Conservation (phyloP, 345 rosid species). For the Hibiscus trionum region DNA sequence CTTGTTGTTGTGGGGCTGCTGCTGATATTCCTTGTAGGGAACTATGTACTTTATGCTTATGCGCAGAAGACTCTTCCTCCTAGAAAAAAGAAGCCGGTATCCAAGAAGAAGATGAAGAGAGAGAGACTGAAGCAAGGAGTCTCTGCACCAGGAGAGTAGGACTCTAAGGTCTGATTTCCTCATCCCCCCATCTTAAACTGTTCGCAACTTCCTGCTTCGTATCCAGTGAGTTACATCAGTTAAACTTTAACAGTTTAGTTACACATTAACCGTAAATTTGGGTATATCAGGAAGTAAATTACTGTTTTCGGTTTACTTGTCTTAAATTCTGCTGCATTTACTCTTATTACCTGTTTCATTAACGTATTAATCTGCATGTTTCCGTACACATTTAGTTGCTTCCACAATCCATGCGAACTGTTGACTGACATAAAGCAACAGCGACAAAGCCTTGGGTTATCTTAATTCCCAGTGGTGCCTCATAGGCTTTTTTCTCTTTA, state of each 20-base stretch:
- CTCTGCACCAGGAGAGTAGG: constrained; percentile 62
- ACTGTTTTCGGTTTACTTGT: constrained; percentile 5
- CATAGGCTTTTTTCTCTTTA: not conserved
- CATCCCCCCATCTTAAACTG: not conserved
- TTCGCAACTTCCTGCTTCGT: constrained; percentile 2
- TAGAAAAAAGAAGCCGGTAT: constrained; percentile 49
- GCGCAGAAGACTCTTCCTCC: constrained; percentile 55
- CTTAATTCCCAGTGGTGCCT: not conserved
- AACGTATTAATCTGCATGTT: not conserved
- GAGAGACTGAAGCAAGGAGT: constrained; percentile 63
- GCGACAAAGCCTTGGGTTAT: not conserved
- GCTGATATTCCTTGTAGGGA: constrained; percentile 45
- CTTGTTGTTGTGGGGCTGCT: constrained; percentile 37
- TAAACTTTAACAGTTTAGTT: constrained; percentile 8
- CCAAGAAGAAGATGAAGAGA: constrained; percentile 65
- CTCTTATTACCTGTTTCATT: not conserved
- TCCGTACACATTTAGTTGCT: not conserved
- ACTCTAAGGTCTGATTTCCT: not conserved
- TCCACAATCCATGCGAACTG: not conserved
- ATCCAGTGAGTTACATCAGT: constrained; percentile 11
- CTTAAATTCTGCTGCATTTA: not conserved
- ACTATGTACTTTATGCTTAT: constrained; percentile 35
- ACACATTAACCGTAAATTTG: constrained; percentile 6
- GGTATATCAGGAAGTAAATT: constrained; percentile 16
- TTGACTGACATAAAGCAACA: not conserved